Conservation (phyloP, 257 asterid genomes). For the Fraxinus pennsylvanica region DNA sequence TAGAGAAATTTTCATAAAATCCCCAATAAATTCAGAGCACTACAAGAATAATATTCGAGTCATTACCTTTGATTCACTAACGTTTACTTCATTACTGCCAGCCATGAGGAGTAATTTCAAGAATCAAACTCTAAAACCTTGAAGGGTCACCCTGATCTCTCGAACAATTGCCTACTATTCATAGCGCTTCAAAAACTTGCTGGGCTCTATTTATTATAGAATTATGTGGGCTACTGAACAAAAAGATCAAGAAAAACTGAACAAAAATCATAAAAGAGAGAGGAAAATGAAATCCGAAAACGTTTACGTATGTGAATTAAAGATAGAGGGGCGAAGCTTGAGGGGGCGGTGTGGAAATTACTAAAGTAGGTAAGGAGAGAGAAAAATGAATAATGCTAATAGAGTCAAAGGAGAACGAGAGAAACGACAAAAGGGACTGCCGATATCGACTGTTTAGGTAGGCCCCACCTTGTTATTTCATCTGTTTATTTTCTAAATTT, state of each 20-base stretch:
- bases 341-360: conserved; percentile 17
- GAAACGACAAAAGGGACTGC: conserved; percentile 43
- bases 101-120: conserved; percentile 41
- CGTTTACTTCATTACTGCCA: conserved; percentile 50
- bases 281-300: not conserved
- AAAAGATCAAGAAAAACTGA: not conserved
- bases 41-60: conserved; percentile 4
- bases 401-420: no score
- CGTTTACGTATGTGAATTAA: conserved; percentile 8
- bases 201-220: not conserved
- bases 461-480: not conserved
- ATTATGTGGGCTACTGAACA: not conserved
- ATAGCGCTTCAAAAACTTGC: not conserved
- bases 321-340: conserved; percentile 28
- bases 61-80: conserved; percentile 56
- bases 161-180: not conserved
- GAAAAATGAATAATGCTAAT: no score
- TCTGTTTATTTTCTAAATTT: no score
- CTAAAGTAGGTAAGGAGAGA: no score
- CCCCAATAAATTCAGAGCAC: not conserved
- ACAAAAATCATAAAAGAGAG: conserved; percentile 19
- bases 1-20: not conserved
- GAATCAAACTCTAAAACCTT: conserved; percentile 2
- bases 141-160: conserved; percentile 1
- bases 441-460: conserved; percentile 30